Conservation (phyloP, 2,329 filamentous ascomycete species). For the Xylariaceae sp. region DNA sequence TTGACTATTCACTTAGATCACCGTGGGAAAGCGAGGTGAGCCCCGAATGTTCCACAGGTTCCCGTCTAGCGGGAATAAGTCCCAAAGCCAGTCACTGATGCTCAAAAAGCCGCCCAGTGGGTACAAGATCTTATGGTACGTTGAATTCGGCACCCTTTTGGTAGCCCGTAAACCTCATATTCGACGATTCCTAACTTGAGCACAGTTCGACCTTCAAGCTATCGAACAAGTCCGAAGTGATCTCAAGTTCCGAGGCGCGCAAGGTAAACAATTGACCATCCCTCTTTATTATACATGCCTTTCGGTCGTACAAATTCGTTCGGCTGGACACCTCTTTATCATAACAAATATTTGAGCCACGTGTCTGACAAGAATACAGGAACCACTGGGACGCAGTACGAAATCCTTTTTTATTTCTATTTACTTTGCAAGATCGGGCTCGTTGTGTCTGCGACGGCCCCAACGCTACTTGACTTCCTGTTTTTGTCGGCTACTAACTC, state of each 20-base stretch:
- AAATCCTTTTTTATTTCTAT: not conserved
- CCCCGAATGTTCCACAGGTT: not conserved
- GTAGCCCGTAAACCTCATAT: not conserved
- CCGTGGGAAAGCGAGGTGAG: constrained; percentile 18
- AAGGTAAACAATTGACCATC: constrained; percentile 21
- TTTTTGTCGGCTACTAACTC: not conserved
- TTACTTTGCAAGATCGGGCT: not conserved
- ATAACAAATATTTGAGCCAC: not conserved
- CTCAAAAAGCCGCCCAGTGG: constrained; percentile 67
- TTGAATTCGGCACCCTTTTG: not conserved
- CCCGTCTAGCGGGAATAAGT: not conserved
- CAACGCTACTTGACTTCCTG: not conserved
- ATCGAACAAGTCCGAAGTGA: constrained; percentile 65
- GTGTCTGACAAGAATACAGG: constrained; percentile 21
- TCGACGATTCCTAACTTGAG: constrained; percentile 18
- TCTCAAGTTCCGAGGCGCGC: constrained; percentile 61
- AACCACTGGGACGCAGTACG: constrained; percentile 20
- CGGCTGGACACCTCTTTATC: not conserved
- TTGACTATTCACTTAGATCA: constrained; percentile 12
- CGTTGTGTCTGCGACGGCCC: not conserved
- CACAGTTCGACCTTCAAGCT: constrained; percentile 70
- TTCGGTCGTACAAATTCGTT: not conserved
- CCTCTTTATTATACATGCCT: not conserved
- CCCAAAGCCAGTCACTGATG: constrained; percentile 42
- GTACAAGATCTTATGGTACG: constrained; percentile 52